Base-by-base conservation (phyloP, 2,329 filamentous ascomycete genomes). In the Fusarium paranaense region DNA sequence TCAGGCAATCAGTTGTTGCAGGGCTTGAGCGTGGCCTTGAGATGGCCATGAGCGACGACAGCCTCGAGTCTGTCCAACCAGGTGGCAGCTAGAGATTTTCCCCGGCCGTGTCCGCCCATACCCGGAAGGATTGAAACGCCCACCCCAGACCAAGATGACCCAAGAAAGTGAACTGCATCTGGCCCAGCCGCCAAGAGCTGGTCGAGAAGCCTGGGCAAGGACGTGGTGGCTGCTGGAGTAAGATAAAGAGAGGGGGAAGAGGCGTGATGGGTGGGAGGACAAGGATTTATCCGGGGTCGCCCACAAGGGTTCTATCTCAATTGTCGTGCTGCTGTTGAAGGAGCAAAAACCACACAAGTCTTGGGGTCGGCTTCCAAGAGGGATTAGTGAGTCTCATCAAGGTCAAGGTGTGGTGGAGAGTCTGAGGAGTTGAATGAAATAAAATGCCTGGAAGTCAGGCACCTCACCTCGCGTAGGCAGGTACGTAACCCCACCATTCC, bases 151-250 rank as follows among this genome's bases (percentile, higher is more conserved):
- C 40, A 75, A 63, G 30, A 72, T 62, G 47, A 60, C 70, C 66
- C 47, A 70, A 71, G 70, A 66, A 67, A 67, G 67, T 66, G 70
- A 72, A 64, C 56, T 73, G 74, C 72, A 73, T 67, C 70, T 71
- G 54, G 57, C 65, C 65, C 63, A 65, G 57, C 42, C 61, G 69
- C 70, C 65, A 72, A 72, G 60, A 66, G 27, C 33, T 57, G 69
- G 70, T 72, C 70, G 69, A 62, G 70, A 66, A n/a, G 50, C 56
- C 47, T 37, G 54, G 54, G 54, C 32, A 47, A 37, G 54, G 54
- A 35, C 32, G 27, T 62, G 65, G 69, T 66, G 69, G 70, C 66
- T 72, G 70, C 61, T 72, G 47, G 52, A 69, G 62, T 30, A 27
- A 32, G 40, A 62, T 54, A 62, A 62, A 62, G 20, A 37, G 57